These are phyloP conservation scores for Dendrobium catenatum DNA, from an alignment of 106 monocot genomes.

Conservation along the genomic window DNA sequence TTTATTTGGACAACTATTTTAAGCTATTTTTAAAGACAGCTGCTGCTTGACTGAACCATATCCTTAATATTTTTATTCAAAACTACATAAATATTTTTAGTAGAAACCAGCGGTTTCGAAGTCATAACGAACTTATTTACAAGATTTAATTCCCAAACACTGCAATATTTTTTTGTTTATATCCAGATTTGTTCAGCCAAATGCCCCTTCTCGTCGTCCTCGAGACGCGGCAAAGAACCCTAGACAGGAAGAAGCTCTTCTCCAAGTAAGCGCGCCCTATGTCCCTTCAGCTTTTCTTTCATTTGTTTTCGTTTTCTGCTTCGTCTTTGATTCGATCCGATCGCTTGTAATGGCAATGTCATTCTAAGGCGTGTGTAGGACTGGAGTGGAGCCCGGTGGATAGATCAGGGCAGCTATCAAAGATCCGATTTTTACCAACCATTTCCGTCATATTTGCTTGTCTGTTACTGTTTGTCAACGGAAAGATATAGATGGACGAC, in stretches of 20 bases:
- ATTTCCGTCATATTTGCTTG: background rate
- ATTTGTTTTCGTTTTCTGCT: background rate
- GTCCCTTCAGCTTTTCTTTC: background rate
- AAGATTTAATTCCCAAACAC: too few relatives aligned
- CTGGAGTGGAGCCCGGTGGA: background rate
- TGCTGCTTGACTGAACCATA: too few relatives aligned
- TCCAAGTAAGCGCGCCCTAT: too few relatives aligned
- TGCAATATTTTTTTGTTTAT: too few relatives aligned
- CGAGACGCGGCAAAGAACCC: slow-evolving; percentile 33
- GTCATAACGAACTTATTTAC: too few relatives aligned
- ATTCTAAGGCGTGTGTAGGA: background rate
- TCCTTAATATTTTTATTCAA: too few relatives aligned
- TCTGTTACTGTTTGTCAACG: background rate
- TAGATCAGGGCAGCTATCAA: background rate
- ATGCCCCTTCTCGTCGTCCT: too few relatives aligned
- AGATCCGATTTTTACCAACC: background rate
- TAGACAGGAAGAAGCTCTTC: slow-evolving; percentile 19
- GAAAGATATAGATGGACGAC: slow-evolving; percentile 40
- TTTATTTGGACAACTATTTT: too few relatives aligned
- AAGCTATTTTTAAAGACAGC: too few relatives aligned
- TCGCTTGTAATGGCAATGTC: background rate
- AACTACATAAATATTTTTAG: too few relatives aligned
- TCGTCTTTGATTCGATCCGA: background rate
- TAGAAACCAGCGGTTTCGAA: too few relatives aligned
- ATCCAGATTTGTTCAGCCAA: too few relatives aligned